A percentile compares a stretch with the other conserved stretches of the same genome.
phyloP scores from a whole-genome alignment of 2,329 filamentous ascomycete species.

The Daldinia sp. region DNA sequence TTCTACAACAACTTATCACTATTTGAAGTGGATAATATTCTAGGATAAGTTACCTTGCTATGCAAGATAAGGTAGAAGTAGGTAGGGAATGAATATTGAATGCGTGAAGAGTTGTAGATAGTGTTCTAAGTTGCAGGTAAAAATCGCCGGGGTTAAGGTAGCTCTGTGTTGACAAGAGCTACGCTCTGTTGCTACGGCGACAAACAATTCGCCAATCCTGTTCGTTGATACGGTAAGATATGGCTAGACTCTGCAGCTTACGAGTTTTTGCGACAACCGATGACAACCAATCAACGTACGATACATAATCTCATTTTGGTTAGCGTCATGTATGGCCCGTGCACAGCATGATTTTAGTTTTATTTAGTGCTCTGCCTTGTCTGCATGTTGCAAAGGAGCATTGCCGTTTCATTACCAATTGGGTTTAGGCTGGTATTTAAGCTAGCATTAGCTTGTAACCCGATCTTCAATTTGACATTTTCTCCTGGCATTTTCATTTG shows the following conservation, averaged over 20 bases:
- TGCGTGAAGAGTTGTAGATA: conserved; percentile 31
- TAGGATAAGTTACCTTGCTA: conserved; percentile 31
- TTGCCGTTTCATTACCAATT: conserved; percentile 8
- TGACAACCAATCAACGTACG: conserved; percentile 32
- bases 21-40: conserved; percentile 32
- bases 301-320: conserved; percentile 16
- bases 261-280: conserved; percentile 21
- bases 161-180: conserved; percentile 31
- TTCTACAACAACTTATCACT: conserved; percentile 21
- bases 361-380: conserved; percentile 21
- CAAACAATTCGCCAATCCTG: conserved; percentile 9
- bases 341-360: too few relatives aligned
- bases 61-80: conserved; percentile 37
- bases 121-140: conserved; percentile 23
- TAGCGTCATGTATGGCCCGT: conserved; percentile 25
- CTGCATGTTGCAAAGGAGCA: conserved; percentile 2
- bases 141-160: conserved; percentile 25
- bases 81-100: conserved; percentile 30
- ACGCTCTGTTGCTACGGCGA: conserved; percentile 32
- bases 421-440: conserved; percentile 5
- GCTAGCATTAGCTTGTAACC: not conserved
- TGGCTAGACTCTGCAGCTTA: not conserved
- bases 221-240: conserved; percentile 23
- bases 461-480: conserved; percentile 27
- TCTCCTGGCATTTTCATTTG: not conserved